phyloP scores from a whole-genome alignment of 2,329 filamentous ascomycete species.

The Penicillium sp. region DNA sequence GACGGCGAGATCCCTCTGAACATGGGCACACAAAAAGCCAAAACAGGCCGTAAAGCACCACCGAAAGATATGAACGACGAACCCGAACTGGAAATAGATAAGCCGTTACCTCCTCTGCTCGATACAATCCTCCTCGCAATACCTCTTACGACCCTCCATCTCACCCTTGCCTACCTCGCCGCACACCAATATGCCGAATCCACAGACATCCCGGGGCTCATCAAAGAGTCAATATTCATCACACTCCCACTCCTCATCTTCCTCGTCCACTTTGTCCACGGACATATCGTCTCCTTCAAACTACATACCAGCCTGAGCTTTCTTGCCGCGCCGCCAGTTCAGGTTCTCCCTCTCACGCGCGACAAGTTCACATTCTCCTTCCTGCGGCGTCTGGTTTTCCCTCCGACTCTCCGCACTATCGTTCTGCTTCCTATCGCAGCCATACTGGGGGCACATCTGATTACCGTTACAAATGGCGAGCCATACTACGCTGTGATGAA shows the following conservation, averaged over 20 bases:
- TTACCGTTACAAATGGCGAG: slow-evolving; percentile 77
- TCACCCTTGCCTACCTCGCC: slow-evolving; percentile 51
- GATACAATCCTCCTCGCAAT: slow-evolving; percentile 50
- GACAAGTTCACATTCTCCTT: slow-evolving; percentile 34
- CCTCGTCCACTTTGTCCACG: slow-evolving; percentile 50
- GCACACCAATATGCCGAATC: slow-evolving; percentile 52
- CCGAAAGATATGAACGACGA: slow-evolving; percentile 2
- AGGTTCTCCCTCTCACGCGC: slow-evolving; percentile 32
- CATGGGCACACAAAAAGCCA: slow-evolving; percentile 7
- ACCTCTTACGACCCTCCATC: slow-evolving; percentile 49
- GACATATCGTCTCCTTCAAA: slow-evolving; percentile 45
- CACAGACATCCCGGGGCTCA: slow-evolving; percentile 36
- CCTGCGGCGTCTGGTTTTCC: slow-evolving; percentile 37
- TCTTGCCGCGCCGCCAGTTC: slow-evolving; percentile 21
- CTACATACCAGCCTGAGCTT: slow-evolving; percentile 12
- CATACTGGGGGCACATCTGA: slow-evolving; percentile 72
- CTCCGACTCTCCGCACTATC: slow-evolving; percentile 38
- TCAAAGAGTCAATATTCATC: slow-evolving; percentile 42
- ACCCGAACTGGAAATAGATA: slow-evolving; percentile 23
- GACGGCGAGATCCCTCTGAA: slow-evolving; percentile 19
- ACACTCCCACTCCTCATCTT: slow-evolving; percentile 50
- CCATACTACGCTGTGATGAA: slow-evolving; percentile 91
- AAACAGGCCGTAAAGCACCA: not conserved
- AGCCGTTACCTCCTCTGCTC: slow-evolving; percentile 42
- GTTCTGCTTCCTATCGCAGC: slow-evolving; percentile 41